A percentile compares a stretch with the other conserved stretches of the same genome.
Conservation (phyloP, 2,329 filamentous ascomycete species). For the Talaromyces verruculosus region DNA sequence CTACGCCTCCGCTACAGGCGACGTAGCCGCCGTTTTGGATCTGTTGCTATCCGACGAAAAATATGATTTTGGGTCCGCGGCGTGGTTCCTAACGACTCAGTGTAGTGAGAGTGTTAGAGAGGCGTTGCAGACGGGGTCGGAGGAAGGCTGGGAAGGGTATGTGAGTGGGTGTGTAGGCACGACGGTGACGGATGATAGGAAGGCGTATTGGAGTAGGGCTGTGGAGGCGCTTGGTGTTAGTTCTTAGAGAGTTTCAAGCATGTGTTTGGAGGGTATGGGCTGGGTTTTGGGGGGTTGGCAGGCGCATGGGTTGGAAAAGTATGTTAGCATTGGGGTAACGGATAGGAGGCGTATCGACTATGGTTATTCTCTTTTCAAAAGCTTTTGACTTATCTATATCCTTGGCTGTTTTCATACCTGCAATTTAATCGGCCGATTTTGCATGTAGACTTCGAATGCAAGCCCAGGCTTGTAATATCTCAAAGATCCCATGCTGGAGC, state of each 20-base stretch:
- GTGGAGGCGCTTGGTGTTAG: slow-evolving; percentile 31
- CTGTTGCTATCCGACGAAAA: slow-evolving; percentile 51
- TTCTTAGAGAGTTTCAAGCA: neutral
- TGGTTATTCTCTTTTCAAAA: no score
- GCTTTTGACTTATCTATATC: no score
- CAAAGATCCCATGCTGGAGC: neutral
- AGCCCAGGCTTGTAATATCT: neutral
- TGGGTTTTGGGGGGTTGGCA: neutral
- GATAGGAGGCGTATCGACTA: neutral
- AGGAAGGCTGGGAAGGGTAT: slow-evolving; percentile 55
- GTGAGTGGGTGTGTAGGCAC: slow-evolving; percentile 57
- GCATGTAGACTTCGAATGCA: neutral
- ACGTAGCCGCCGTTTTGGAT: slow-evolving; percentile 48
- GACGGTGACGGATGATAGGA: slow-evolving; percentile 47
- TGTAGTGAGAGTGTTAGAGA: slow-evolving; percentile 49
- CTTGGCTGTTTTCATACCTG: no score
- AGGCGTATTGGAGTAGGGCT: slow-evolving; percentile 53
- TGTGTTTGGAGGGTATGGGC: neutral
- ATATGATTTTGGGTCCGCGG: slow-evolving; percentile 58
- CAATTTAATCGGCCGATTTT: no score
- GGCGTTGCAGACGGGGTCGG: slow-evolving; percentile 48
- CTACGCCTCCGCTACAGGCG: slow-evolving; percentile 35
- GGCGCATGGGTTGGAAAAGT: neutral
- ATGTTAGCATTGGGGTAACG: neutral
- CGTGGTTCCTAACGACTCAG: slow-evolving; percentile 61